These are phyloP conservation scores for Roridomyces roridus DNA, from an alignment of 768 basidiomycete genomes.

Conservation along the genomic window DNA sequence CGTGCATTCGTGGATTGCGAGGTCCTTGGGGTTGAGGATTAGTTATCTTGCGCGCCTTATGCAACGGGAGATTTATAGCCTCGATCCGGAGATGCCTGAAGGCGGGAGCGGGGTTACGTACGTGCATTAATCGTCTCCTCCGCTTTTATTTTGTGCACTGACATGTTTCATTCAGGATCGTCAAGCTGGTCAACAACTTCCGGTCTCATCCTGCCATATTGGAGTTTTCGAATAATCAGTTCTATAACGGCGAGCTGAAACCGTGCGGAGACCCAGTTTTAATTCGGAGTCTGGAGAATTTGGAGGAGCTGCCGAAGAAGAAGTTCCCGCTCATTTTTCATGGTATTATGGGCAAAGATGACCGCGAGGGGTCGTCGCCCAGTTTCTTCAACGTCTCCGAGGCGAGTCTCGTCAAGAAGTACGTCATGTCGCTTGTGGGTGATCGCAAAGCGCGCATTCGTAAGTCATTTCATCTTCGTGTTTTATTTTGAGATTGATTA, in stretches of 20 bases:
- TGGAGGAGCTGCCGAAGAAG: conserved; percentile 43
- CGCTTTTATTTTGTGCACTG: background rate
- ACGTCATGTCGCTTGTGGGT: conserved; percentile 39
- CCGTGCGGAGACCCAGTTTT: conserved; percentile 50
- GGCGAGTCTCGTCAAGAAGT: conserved; percentile 55
- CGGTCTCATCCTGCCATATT: conserved; percentile 62
- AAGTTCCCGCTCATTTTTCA: conserved; percentile 66
- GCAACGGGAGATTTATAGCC: conserved; percentile 41
- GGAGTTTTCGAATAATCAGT: conserved; percentile 59
- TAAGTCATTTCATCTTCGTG: conserved; percentile 35
- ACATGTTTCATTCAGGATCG: conserved; percentile 44
- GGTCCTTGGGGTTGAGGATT: conserved; percentile 51
- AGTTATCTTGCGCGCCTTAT: conserved; percentile 62
- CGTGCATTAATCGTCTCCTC: conserved; percentile 17
- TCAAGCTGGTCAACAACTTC: conserved; percentile 67
- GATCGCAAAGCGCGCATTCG: conserved; percentile 48
- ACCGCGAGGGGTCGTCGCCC: conserved; percentile 60
- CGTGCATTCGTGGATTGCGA: conserved; percentile 53
- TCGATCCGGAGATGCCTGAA: conserved; percentile 33
- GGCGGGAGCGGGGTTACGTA: conserved; percentile 45
- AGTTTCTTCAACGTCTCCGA: conserved; percentile 72
- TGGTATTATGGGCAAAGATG: conserved; percentile 58
- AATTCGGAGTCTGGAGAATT: conserved; percentile 45
- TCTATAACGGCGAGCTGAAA: conserved; percentile 59
- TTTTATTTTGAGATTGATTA: too few relatives aligned